These are phyloP conservation scores for Entomophthora muscae DNA, from an alignment of 371 early-diverging fungal species.

Conservation along the genomic window DNA sequence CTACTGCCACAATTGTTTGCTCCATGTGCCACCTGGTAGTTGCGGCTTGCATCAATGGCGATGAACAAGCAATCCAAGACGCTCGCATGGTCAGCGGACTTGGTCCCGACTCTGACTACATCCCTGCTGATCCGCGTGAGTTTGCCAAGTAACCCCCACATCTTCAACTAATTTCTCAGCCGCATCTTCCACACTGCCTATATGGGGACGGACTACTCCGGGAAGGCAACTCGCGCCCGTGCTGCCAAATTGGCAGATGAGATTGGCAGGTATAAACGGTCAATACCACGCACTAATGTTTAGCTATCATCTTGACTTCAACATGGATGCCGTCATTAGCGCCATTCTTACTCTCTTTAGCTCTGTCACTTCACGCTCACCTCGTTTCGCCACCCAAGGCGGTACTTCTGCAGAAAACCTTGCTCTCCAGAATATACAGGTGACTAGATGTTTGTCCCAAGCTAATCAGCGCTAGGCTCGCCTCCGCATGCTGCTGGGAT, in stretches of 20 bases:
- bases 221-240: conserved; percentile 61
- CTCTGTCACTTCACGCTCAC: conserved; percentile 56
- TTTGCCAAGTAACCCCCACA: conserved; percentile 35
- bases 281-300: too few species aligned
- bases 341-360: conserved; percentile 59
- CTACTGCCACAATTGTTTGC: conserved; percentile 79
- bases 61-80: conserved; percentile 53
- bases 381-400: conserved; percentile 67
- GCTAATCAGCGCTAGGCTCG: conserved; percentile 65
- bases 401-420: conserved; percentile 76
- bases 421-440: conserved; percentile 92
- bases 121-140: conserved; percentile 64
- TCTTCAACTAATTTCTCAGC: conserved; percentile 13
- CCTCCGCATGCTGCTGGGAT: conserved; percentile 85
- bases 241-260: conserved; percentile 58
- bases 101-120: conserved; percentile 27
- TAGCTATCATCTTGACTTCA: conserved; percentile 73
- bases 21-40: conserved; percentile 89
- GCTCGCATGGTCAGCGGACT: conserved; percentile 45
- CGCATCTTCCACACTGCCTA: conserved; percentile 87
- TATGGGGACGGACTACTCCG: conserved; percentile 87
- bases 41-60: conserved; percentile 39
- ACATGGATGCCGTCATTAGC: conserved; percentile 69
- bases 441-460: conserved; percentile 12
- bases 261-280: conserved; percentile 71